Evolutionary conservation across 495 filamentous ascomycete genomes (phyloP).

Genomic region (Trichocladium antarcticum): DNA sequence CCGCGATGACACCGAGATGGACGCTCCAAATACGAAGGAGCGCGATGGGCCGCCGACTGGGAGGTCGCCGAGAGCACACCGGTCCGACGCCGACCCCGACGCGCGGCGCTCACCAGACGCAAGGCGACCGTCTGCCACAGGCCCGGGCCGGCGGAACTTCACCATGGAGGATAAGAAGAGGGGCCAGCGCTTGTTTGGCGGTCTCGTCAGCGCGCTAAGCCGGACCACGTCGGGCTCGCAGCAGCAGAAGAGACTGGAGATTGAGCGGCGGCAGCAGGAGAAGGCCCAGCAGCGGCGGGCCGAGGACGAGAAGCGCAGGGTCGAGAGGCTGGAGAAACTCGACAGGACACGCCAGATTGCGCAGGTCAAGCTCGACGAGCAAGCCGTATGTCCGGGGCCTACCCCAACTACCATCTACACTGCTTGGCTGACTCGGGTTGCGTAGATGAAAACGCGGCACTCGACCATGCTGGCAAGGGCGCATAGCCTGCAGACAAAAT

Average conservation of each 20-base stretch:
- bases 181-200: constrained; percentile 82
- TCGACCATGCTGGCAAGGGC: constrained; percentile 60
- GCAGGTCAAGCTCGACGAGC: constrained; percentile 66
- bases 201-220: constrained; percentile 74
- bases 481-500: constrained; percentile 59
- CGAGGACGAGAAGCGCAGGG: constrained; percentile 54
- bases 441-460: constrained; percentile 72
- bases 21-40: not conserved
- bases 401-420: not conserved
- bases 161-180: constrained; percentile 73
- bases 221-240: constrained; percentile 55
- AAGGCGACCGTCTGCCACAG: constrained; percentile 3
- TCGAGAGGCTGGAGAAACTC: constrained; percentile 50
- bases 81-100: not conserved
- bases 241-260: constrained; percentile 71
- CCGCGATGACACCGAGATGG: not conserved
- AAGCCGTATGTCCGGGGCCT: constrained; percentile 48
- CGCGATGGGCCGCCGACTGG: not conserved
- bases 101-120: constrained; percentile 1
- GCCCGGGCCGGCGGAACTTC: constrained; percentile 34
- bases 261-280: constrained; percentile 80
- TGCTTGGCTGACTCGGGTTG: constrained; percentile 19
- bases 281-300: constrained; percentile 63
- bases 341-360: constrained; percentile 50
- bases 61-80: not conserved